Evolutionary conservation across 768 basidiomycete species (phyloP), one percentile per base, ranked within the genome.

Genomic region (Rickenella mellea): DNA sequence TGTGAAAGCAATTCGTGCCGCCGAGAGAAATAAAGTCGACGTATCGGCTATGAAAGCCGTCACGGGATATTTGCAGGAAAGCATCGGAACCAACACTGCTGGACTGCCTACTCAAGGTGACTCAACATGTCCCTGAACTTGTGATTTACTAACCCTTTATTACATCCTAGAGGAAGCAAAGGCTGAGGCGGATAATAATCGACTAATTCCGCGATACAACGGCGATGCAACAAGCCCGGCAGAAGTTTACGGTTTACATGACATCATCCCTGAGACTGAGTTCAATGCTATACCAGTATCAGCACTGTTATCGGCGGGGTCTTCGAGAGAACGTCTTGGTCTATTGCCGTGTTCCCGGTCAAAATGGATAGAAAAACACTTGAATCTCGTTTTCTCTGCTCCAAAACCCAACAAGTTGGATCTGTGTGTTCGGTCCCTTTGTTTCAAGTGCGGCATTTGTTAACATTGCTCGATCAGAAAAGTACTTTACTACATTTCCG

Each of bases 11-110:
- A 92, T 97, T 55, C 76, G 76, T 40, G 84, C 90, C 4, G 75
- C 74, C 41, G 91, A 93, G 61, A 75, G 94, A 49, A 94, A 93
- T 63, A 80, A 80, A 58, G 80, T 99, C 27, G 91, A 96, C 63
- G 78, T 86, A 15, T 67, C 71, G 44, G 89, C 90, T 2, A 93
- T 96, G 85, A 75, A 86, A 57, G 76, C 77, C 7, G 88, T 89
- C 27, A 80, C 80, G 50, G 74, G 73, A 43, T 80, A 86, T 60
- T 66, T 99, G 47, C 85, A 89, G 71, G 78, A 83, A 25, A 74
- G 80, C 35, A 93, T 99, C 48, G 76, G 82, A 42, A 78, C 73
- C 49, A 81, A 76, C 30, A 83, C 83, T 0, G 71, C 66, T 38
- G 73, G 74, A 17, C 63, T 91, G 29, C 78, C 86, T 50, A 80